phyloP scores from a whole-genome alignment of 2,329 filamentous ascomycete species.

The Grosmannia penicillata region DNA sequence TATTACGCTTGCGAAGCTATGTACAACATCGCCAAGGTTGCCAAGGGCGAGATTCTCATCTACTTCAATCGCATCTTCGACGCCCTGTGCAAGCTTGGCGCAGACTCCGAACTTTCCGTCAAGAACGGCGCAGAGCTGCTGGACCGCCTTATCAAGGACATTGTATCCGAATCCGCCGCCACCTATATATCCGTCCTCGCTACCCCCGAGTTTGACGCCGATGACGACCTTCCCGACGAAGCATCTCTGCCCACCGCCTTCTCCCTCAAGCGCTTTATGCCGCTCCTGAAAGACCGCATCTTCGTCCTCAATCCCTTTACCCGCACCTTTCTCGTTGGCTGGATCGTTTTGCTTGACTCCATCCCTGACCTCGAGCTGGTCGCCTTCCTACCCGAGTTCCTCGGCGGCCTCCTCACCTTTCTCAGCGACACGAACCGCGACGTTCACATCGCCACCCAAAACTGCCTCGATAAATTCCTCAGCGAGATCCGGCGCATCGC shows the following conservation, averaged over 20 bases:
- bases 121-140: slow-evolving; percentile 96
- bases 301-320: slow-evolving; percentile 92
- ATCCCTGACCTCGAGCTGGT: slow-evolving; percentile 95
- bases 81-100: slow-evolving; percentile 91
- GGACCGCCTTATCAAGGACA: slow-evolving; percentile 89
- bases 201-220: slow-evolving; percentile 19
- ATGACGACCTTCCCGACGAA: slow-evolving; percentile 15
- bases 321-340: slow-evolving; percentile 85
- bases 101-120: slow-evolving; percentile 89
- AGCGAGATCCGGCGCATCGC: slow-evolving; percentile 91
- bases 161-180: slow-evolving; percentile 86
- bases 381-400: slow-evolving; percentile 78
- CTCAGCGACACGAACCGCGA: slow-evolving; percentile 82
- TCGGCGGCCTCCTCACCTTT: slow-evolving; percentile 80
- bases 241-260: slow-evolving; percentile 64
- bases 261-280: slow-evolving; percentile 80
- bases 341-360: slow-evolving; percentile 88
- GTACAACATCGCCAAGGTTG: slow-evolving; percentile 99
- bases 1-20: slow-evolving; percentile 99
- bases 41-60: slow-evolving; percentile 89
- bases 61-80: slow-evolving; percentile 99
- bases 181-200: slow-evolving; percentile 88
- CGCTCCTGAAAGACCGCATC: slow-evolving; percentile 84
- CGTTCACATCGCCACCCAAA: slow-evolving; percentile 87
- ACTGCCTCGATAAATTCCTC: slow-evolving; percentile 77